Conservation (phyloP, 2,329 filamentous ascomycete species). For the Claviceps purpurea region DNA sequence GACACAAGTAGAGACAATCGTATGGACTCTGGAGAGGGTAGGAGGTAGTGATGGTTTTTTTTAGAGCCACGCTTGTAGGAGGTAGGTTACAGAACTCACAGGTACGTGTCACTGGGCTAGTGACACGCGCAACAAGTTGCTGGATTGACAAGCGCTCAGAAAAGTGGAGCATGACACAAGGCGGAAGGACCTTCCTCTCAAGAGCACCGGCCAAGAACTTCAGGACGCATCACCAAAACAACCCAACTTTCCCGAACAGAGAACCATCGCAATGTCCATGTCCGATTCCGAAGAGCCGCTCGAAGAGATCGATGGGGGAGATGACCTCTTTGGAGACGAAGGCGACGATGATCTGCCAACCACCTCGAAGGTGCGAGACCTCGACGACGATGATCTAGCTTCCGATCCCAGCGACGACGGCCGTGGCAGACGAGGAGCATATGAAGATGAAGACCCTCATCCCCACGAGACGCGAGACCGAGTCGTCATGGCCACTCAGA, state of each 20-base stretch:
- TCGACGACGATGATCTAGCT: constrained; percentile 47
- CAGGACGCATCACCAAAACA: neutral
- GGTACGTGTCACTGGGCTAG: too few species aligned
- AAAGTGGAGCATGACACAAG: neutral
- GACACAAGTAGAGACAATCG: too few species aligned
- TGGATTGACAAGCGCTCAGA: too few species aligned
- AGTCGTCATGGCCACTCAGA: constrained; percentile 47
- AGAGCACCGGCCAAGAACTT: neutral
- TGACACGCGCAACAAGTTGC: too few species aligned
- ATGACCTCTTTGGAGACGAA: constrained; percentile 50
- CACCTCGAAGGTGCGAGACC: constrained; percentile 45
- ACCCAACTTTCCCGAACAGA: neutral
- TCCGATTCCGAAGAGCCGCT: constrained; percentile 43
- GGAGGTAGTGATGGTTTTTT: too few species aligned
- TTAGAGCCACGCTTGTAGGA: too few species aligned
- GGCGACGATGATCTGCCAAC: constrained; percentile 41
- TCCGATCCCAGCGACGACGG: constrained; percentile 36
- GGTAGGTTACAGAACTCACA: too few species aligned
- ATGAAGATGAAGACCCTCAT: constrained; percentile 33
- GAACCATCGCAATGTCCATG: constrained; percentile 36
- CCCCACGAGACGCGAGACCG: constrained; percentile 36
- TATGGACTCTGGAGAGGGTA: too few species aligned
- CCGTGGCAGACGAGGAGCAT: constrained; percentile 19
- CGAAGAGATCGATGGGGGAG: constrained; percentile 40
- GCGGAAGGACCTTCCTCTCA: neutral